A percentile compares a stretch with the other conserved stretches of the same genome.
phyloP scores from a whole-genome alignment of 1,284 basidiomycete genomes.

The Pascua sp. region DNA sequence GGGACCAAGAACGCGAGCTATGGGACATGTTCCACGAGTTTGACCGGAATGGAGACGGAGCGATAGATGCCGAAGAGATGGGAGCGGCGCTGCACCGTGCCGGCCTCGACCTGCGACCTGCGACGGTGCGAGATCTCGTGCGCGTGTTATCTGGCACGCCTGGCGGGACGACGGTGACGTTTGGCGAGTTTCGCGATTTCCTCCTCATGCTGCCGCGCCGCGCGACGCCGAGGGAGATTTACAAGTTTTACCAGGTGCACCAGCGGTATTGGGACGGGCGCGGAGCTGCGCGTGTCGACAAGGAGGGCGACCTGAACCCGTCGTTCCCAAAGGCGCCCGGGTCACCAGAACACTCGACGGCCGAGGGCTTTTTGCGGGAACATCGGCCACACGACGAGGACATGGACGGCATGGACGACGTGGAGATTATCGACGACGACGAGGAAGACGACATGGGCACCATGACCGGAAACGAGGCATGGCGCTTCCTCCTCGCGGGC shows the following conservation, averaged over 20 bases:
- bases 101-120: conserved; percentile 65
- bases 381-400: conserved; percentile 34
- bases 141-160: conserved; percentile 60
- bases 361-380: conserved; percentile 23
- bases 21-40: conserved; percentile 87
- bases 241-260: conserved; percentile 67
- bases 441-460: conserved; percentile 63
- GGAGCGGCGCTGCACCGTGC: conserved; percentile 65
- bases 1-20: conserved; percentile 60
- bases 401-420: conserved; percentile 51
- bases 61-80: conserved; percentile 70
- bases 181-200: conserved; percentile 85
- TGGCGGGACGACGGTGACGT: conserved; percentile 58
- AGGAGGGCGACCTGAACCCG: conserved; percentile 66
- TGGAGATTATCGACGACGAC: conserved; percentile 56
- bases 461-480: conserved; percentile 67
- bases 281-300: conserved; percentile 72
- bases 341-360: conserved; percentile 20
- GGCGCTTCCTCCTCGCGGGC: conserved; percentile 88
- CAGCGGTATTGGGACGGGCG: conserved; percentile 70
- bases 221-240: conserved; percentile 78
- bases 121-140: conserved; percentile 73
- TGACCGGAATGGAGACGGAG: conserved; percentile 79
- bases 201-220: conserved; percentile 78
- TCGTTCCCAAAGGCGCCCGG: conserved; percentile 44